Evolutionary conservation across 2,329 filamentous ascomycete species (phyloP).

Genomic region (Diplodia intermedia): DNA sequence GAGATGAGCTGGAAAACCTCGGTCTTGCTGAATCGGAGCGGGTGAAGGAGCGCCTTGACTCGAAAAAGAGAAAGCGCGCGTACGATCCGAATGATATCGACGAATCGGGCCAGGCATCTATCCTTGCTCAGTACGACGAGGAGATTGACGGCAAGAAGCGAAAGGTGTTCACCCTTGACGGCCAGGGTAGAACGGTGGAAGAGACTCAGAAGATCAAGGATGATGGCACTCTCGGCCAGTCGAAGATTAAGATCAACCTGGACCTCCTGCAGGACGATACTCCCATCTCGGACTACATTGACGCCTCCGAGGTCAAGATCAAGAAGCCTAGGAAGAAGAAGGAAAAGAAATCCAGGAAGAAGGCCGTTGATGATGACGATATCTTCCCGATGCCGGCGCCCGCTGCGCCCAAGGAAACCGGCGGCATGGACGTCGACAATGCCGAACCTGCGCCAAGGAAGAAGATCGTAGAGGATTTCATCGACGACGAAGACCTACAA

Average conservation of each 20-base stretch:
- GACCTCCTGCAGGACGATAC: constrained; percentile 69
- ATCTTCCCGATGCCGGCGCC: constrained; percentile 51
- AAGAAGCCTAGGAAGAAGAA: constrained; percentile 90
- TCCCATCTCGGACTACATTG: constrained; percentile 84
- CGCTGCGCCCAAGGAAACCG: constrained; percentile 41
- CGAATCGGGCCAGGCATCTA: constrained; percentile 67
- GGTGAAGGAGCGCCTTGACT: constrained; percentile 75
- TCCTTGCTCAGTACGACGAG: constrained; percentile 93
- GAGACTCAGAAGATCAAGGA: constrained; percentile 67
- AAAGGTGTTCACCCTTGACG: constrained; percentile 87
- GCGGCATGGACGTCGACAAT: constrained; percentile 78
- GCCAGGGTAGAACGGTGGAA: constrained; percentile 69
- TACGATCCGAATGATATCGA: constrained; percentile 84
- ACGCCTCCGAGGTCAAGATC: constrained; percentile 84
- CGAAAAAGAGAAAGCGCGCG: constrained; percentile 87
- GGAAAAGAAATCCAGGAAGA: constrained; percentile 75
- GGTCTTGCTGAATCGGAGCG: constrained; percentile 74
- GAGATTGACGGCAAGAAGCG: constrained; percentile 90
- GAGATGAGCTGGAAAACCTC: constrained; percentile 86
- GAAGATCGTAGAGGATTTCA: constrained; percentile 74
- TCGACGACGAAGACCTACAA: constrained; percentile 93
- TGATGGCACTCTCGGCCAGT: constrained; percentile 59
- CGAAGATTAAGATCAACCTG: constrained; percentile 76
- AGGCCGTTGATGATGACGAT: constrained; percentile 67
- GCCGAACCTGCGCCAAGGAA: constrained; percentile 42